Evolutionary conservation across 495 filamentous ascomycete genomes (phyloP), one percentile per base, ranked within the genome.

Genomic region (Apiosordaria backusii): DNA sequence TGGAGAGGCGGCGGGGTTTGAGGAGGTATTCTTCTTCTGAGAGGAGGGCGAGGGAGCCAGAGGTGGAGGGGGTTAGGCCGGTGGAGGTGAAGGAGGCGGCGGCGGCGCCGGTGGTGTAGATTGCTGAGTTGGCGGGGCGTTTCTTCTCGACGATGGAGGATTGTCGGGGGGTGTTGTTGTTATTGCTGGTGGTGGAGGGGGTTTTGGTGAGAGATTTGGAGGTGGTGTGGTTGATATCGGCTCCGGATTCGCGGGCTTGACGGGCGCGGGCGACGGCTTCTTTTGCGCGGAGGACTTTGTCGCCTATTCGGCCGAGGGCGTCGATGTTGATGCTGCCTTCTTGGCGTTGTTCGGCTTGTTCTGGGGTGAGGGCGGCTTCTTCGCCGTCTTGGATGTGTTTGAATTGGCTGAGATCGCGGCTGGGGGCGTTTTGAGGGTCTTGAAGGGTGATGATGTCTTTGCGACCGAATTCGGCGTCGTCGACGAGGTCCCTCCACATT

Each of bases 21-120:
- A 98, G 83, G 90, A 99, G 95, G 77, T 92, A 98, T 70, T 97
- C 92, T 78, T 99, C 95, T 65, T 97, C 92, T 1, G 90, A 90
- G 19, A 98, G 84, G 35, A 93, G 77, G 24, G 95, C 94, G 61
- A 92, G 86, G 68, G 96, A 92, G 68, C 82, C 87, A 65, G 89
- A 88, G 0, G 95, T 99, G 70, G 96, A 90, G 0, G 93, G 93
- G 16, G 96, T 98, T 60, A 98, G 77, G 25, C 94, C 93, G 0
- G 95, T 99, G 69, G 89, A 93, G 50, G 95, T 99, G 73, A 99
- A 92, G 61, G 91, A 96, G 24, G 95, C 95, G 13, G 95, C 95
- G 16, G 96, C 93, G 71, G 85, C 86, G 67, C 96, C 96, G 10
- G 92, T 97, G 3, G 95, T 99, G 78, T 97, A 89, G 68, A 84